Base-by-base conservation (phyloP, 306 rosid genomes). In the Mimosa bimucronata region DNA sequence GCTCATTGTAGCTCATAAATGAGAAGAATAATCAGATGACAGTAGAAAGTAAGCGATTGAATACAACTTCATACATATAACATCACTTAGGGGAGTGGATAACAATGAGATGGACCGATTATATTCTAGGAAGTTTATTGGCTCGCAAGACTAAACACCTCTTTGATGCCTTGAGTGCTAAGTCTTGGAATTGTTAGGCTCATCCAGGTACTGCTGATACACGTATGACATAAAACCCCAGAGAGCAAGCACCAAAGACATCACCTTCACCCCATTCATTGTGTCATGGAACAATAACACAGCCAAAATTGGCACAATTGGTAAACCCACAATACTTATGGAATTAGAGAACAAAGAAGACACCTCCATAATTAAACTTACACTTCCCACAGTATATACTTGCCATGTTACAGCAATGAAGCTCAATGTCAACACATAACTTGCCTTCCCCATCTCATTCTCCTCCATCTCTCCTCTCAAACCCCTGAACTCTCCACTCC, bases 321-420 rank as follows among this genome's bases (percentile, higher is more conserved):
- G 87, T 82, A 85, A 45, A 38, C 77, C 87, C 79, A 89, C 50
- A 41, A 83, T 82, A 25, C 86, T 79, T 16, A 87, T 53, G 48
- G 82, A 82, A 77, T 87, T 85, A 55, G 89, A 83, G 73, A 89
- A 89, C 28, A 85, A 80, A 11, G 92, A 85, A 37, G 92, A 83
- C 25, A 81, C 90, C 45, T 87, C 89, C 48, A 83, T 72, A 60
- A 83, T 77, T 72, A 83, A 71, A 72, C 90, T 88, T 37, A 87
- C 30, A 38, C 78, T 23, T 12, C 89, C 87, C 14, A 87, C 53
- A 4, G 72, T 5, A 69, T 31, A 77, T 21, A 83, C 28, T 60
- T 85, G 85, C 91, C 91, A 87, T 2, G 38, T 14, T 48, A 87
- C 58, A 13, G 88, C 85, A 14, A 83, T 64, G 79, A 80, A 87